Evolutionary conservation across 169 alveolate genomes (phyloP), one percentile per base, ranked within the genome.

Genomic region (Blepharisma undulans): DNA sequence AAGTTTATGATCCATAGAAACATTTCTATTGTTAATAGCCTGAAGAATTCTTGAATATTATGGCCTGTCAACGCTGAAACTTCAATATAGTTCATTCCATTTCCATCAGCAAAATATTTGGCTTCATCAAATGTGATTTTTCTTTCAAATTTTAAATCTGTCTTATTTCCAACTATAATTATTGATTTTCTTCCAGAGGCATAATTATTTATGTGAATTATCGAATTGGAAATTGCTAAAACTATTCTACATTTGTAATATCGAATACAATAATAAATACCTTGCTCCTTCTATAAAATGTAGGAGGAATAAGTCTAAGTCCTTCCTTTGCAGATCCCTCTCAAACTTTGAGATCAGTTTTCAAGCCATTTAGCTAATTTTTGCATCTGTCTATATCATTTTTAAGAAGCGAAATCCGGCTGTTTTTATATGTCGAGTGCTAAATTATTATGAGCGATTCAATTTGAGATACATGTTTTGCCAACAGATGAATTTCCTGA

Each of bases 401-500:
- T n/a, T n/a, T n/a, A n/a, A n/a, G n/a, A n/a, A n/a, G n/a, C n/a
- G n/a, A n/a, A n/a, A n/a, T n/a, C n/a, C n/a, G n/a, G n/a, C n/a
- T n/a, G n/a, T n/a, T n/a, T n/a, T n/a, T n/a, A n/a, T n/a, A n/a
- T n/a, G n/a, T n/a, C 98, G 99, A 6, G 98, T 96, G 82, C 98
- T 95, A 98, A 98, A 61, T 99, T 93, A 93, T 97, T 97, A 94
- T 98, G 99, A 72, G 99, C 98, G 95, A 98, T 98, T 94, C 98
- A 98, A 87, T 98, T 95, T 76, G 98, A 95, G n/a, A 99, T 96
- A 93, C 99, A 98, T 48, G 99, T 97, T 95, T 98, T 98, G 72
- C 99, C 99, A 25, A 98, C 99, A 12, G 99, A 98, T 89, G 99
- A 98, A 91, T 98, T 99, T 81, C 99, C 99, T 48, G 98, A 98